A percentile compares a stretch with the other conserved stretches of the same genome.
These are phyloP conservation scores for Hymenoscyphus occultus DNA, from an alignment of 2,329 filamentous ascomycete genomes.

Conservation along the genomic window DNA sequence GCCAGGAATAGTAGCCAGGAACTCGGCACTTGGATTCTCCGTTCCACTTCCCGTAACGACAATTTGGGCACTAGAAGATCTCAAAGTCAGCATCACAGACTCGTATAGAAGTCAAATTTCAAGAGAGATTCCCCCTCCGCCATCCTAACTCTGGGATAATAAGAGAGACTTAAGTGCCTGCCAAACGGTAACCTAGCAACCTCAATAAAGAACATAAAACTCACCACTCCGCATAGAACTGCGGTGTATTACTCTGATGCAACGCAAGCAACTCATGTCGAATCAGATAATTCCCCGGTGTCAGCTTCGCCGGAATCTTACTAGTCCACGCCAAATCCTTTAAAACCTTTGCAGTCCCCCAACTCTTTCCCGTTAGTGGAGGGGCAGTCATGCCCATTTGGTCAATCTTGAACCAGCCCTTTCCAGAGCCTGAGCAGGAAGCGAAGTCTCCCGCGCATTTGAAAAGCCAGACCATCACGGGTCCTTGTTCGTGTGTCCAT, in stretches of 20 bases:
- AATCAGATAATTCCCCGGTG: constrained; percentile 54
- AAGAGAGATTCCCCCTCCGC: too few relatives aligned
- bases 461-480: constrained; percentile 57
- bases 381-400: constrained; percentile 48
- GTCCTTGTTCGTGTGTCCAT: constrained; percentile 58
- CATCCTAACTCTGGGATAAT: too few relatives aligned
- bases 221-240: constrained; percentile 54
- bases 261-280: constrained; percentile 56
- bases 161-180: too few relatives aligned
- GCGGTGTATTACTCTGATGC: constrained; percentile 50
- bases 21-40: constrained; percentile 37
- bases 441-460: constrained; percentile 49
- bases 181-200: too few relatives aligned
- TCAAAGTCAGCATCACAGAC: too few relatives aligned
- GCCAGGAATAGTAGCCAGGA: constrained; percentile 28
- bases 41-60: constrained; percentile 48
- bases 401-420: constrained; percentile 59
- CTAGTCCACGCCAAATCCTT: constrained; percentile 48
- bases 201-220: too few relatives aligned
- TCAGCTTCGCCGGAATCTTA: constrained; percentile 48
- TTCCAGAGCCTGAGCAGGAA: constrained; percentile 49
- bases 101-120: too few relatives aligned
- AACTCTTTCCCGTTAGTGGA: constrained; percentile 43
- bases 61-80: constrained; percentile 42
- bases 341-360: constrained; percentile 47